phyloP scores from a whole-genome alignment of 805 yeast species.

The Yarrowia hollandica region DNA sequence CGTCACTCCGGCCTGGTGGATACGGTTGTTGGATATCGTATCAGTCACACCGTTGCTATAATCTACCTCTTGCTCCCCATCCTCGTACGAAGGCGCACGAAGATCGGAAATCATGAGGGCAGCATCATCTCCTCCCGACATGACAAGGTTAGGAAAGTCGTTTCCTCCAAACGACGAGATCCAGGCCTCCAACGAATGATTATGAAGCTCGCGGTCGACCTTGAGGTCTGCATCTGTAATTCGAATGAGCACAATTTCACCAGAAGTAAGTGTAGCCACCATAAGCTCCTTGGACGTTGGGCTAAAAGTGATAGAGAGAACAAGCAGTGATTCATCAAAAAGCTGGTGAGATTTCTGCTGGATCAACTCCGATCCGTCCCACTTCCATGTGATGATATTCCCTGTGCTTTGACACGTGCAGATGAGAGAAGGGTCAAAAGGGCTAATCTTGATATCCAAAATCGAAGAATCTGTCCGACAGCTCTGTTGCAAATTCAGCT shows the following conservation, averaged over 20 bases:
- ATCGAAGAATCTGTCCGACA: constrained; percentile 49
- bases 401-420: constrained; percentile 83
- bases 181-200: constrained; percentile 86
- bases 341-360: constrained; percentile 46
- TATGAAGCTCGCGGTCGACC: constrained; percentile 37
- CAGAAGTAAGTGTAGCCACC: constrained; percentile 66
- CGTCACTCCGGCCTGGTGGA: constrained; percentile 91
- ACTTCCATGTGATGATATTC: constrained; percentile 61
- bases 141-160: constrained; percentile 54
- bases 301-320: constrained; percentile 66
- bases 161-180: constrained; percentile 62
- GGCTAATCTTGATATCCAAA: constrained; percentile 71
- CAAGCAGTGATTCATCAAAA: constrained; percentile 51
- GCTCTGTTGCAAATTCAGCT: constrained; percentile 32
- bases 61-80: constrained; percentile 10
- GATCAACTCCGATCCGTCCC: constrained; percentile 30
- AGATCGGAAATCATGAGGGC: constrained; percentile 71
- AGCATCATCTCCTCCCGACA: constrained; percentile 87
- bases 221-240: constrained; percentile 33
- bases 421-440: constrained; percentile 51
- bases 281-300: constrained; percentile 46
- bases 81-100: constrained; percentile 38
- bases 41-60: not conserved
- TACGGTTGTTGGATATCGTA: constrained; percentile 39
- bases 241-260: constrained; percentile 53